phyloP scores from a whole-genome alignment of 768 basidiomycete species.

The Rhizopogon sp. region DNA sequence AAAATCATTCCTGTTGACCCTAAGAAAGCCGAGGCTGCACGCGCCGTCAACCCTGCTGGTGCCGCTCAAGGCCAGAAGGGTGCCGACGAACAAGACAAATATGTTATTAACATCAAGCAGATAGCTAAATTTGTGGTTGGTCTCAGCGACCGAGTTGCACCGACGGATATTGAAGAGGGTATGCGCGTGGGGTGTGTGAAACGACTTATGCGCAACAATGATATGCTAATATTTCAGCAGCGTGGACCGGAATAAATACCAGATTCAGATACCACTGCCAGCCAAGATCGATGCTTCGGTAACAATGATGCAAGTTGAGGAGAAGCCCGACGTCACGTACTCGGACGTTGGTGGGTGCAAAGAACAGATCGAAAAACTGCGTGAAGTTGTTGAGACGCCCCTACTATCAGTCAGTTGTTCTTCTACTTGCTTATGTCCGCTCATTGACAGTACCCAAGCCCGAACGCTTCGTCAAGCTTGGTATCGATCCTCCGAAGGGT shows the following conservation, averaged over 20 bases:
- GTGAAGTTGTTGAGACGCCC: slow-evolving; percentile 97
- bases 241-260: slow-evolving; percentile 94
- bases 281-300: slow-evolving; percentile 99
- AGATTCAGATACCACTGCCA: slow-evolving; percentile 97
- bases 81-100: slow-evolving; percentile 98
- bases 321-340: slow-evolving; percentile 97
- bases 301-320: slow-evolving; percentile 99
- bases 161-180: slow-evolving; percentile 99
- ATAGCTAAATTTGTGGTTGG: slow-evolving; percentile 99
- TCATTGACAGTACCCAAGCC: slow-evolving; percentile 53
- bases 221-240: slow-evolving; percentile 34
- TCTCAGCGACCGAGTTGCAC: slow-evolving; percentile 91
- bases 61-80: slow-evolving; percentile 87
- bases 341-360: slow-evolving; percentile 98
- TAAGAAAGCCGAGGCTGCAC: slow-evolving; percentile 71
- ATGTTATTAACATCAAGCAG: slow-evolving; percentile 99
- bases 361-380: slow-evolving; percentile 98
- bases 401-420: slow-evolving; percentile 71
- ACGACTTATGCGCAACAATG: not conserved
- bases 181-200: slow-evolving; percentile 93
- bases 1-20: slow-evolving; percentile 91
- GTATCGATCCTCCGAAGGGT: slow-evolving; percentile 98
- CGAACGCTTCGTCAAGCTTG: slow-evolving; percentile 97
- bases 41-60: slow-evolving; percentile 72
- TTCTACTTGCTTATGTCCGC: not conserved